phyloP scores from a whole-genome alignment of 2,329 filamentous ascomycete species.

The Akanthomyces uredinophilus region DNA sequence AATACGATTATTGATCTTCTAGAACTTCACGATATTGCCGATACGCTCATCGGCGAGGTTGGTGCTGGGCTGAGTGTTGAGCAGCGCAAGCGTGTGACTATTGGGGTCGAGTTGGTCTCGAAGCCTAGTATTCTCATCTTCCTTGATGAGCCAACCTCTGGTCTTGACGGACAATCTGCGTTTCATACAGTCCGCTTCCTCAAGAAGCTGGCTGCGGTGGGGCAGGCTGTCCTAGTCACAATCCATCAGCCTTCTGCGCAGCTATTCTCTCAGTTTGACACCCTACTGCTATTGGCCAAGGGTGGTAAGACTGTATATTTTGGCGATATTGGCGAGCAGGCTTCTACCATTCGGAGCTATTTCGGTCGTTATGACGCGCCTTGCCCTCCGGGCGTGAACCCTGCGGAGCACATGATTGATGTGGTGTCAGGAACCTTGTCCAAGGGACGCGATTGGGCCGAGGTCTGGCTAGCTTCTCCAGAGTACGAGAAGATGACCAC shows the following conservation, averaged over 20 bases:
- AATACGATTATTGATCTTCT: constrained; percentile 68
- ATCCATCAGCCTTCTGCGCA: constrained; percentile 67
- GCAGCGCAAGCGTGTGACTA: constrained; percentile 52
- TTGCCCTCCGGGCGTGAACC: constrained; percentile 60
- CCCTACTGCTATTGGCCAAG: constrained; percentile 56
- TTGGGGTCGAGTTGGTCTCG: constrained; percentile 56
- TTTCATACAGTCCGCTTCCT: constrained; percentile 62
- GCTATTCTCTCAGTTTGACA: constrained; percentile 63
- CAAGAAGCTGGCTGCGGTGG: constrained; percentile 60
- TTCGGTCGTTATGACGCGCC: constrained; percentile 63
- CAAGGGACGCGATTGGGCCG: constrained; percentile 55
- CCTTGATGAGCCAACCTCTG: constrained; percentile 58
- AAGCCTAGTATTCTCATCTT: constrained; percentile 57
- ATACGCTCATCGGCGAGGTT: constrained; percentile 42
- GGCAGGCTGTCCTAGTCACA: constrained; percentile 63
- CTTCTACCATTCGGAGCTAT: constrained; percentile 51
- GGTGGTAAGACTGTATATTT: constrained; percentile 65
- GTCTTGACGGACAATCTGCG: constrained; percentile 64
- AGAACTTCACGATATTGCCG: constrained; percentile 43
- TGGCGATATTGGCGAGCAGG: constrained; percentile 57
- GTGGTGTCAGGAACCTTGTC: constrained; percentile 44
- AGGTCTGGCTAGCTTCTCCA: constrained; percentile 63
- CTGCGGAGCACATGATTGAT: constrained; percentile 71
- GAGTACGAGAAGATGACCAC: constrained; percentile 50
- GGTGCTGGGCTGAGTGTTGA: constrained; percentile 51